A percentile compares a stretch with the other conserved stretches of the same genome.
Evolutionary conservation across 2,329 filamentous ascomycete genomes (phyloP).

Genomic region (Purpureocillium lavendulum): DNA sequence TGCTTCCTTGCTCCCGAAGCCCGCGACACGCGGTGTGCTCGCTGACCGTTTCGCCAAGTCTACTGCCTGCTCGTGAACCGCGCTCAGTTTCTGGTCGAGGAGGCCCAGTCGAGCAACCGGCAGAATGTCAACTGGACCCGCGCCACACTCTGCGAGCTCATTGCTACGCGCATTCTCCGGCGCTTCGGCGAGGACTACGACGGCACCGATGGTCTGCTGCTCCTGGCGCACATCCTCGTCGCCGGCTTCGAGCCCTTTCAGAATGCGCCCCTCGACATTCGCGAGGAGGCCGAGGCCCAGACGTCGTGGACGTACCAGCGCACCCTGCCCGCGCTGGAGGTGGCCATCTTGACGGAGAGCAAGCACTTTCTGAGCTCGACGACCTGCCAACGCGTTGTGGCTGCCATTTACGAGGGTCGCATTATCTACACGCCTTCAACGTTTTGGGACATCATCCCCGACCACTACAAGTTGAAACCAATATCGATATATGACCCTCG

Average conservation of each 20-base stretch:
- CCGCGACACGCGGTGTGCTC: not conserved
- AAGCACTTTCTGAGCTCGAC: constrained; percentile 71
- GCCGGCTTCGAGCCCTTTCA: constrained; percentile 82
- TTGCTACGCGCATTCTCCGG: constrained; percentile 69
- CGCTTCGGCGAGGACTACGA: constrained; percentile 72
- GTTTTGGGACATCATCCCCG: constrained; percentile 76
- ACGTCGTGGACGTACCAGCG: constrained; percentile 40
- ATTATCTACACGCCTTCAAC: constrained; percentile 76
- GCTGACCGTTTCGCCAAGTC: constrained; percentile 34
- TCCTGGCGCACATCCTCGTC: constrained; percentile 71
- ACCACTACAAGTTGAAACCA: constrained; percentile 77
- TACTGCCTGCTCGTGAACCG: constrained; percentile 80
- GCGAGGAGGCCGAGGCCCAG: constrained; percentile 45
- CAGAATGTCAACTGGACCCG: constrained; percentile 75
- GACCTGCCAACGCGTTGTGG: constrained; percentile 72
- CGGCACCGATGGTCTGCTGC: constrained; percentile 60
- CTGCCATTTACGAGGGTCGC: constrained; percentile 72
- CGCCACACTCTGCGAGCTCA: constrained; percentile 70
- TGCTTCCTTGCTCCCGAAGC: constrained; percentile 1
- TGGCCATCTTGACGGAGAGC: constrained; percentile 75
- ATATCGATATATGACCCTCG: constrained; percentile 75
- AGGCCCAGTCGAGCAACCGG: constrained; percentile 65
- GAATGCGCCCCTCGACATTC: constrained; percentile 63
- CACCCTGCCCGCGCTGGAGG: constrained; percentile 69
- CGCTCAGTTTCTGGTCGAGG: constrained; percentile 70